Evolutionary conservation across 78 protist genomes (phyloP).

Genomic region (Dictyostelium firmibasis): DNA sequence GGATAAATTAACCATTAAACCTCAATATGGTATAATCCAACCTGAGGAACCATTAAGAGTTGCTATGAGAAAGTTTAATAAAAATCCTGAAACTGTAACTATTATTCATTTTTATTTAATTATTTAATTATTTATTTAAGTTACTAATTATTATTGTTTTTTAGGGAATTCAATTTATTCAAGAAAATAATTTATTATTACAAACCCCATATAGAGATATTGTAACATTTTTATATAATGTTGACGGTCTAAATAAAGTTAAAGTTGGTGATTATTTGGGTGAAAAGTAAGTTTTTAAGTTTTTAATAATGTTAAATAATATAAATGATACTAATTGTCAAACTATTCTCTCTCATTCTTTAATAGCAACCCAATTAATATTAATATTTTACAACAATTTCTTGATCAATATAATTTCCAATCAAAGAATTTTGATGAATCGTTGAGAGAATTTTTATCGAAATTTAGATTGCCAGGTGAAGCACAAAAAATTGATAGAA

Average conservation of each 20-base stretch:
- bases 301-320: no score
- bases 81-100: constrained; percentile 55
- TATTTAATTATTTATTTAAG: background rate
- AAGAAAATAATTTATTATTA: constrained; percentile 38
- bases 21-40: constrained; percentile 49
- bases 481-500: constrained; percentile 93
- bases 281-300: constrained; percentile 54
- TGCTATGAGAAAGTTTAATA: constrained; percentile 62
- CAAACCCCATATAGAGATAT: constrained; percentile 17
- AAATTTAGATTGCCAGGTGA: constrained; percentile 95
- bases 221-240: constrained; percentile 23
- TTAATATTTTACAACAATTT: constrained; percentile 28
- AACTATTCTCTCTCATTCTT: no score
- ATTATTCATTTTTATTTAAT: background rate
- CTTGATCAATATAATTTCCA: constrained; percentile 40
- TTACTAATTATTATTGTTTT: background rate
- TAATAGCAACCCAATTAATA: constrained; percentile 24
- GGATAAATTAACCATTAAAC: constrained; percentile 24
- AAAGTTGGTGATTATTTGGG: constrained; percentile 67
- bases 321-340: no score
- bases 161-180: constrained; percentile 33
- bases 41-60: constrained; percentile 64
- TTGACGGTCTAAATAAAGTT: constrained; percentile 53
- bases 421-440: constrained; percentile 81
- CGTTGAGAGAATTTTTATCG: constrained; percentile 89